Evolutionary conservation across 768 basidiomycete species (phyloP).

Genomic region (Lactarius hengduanensis): DNA sequence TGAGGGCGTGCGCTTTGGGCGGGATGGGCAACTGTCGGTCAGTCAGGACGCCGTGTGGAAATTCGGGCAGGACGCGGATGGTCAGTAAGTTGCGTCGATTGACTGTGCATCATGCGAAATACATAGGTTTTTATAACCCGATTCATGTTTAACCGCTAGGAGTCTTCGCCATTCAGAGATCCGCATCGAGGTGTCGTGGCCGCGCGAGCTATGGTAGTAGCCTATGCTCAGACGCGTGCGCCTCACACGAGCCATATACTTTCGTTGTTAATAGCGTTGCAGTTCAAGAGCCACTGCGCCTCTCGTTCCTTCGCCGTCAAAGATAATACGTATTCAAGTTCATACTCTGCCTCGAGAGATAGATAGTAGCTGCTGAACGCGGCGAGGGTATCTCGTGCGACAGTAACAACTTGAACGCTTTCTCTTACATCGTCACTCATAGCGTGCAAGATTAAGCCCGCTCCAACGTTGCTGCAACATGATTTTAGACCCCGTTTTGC

Average conservation of each 20-base stretch:
- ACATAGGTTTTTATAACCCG: no score
- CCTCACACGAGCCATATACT: neutral
- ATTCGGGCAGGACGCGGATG: slow-evolving; percentile 2
- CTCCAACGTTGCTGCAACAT: neutral
- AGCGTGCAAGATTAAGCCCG: neutral
- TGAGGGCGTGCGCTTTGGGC: slow-evolving; percentile 26
- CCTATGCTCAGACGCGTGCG: neutral
- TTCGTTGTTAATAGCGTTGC: neutral
- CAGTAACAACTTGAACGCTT: no score
- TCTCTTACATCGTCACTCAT: no score
- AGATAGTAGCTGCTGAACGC: no score
- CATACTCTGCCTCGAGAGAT: no score
- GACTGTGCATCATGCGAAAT: neutral
- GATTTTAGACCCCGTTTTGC: neutral
- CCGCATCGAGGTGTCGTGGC: no score
- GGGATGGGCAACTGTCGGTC: slow-evolving; percentile 18
- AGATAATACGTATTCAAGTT: no score
- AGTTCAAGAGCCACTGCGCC: no score
- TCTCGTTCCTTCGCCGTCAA: no score
- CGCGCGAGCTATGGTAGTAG: no score
- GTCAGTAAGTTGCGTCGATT: neutral
- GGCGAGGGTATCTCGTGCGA: no score
- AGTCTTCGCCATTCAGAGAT: neutral
- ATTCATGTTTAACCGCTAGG: neutral
- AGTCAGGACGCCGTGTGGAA: slow-evolving; percentile 21